Evolutionary conservation across 2,329 filamentous ascomycete genomes (phyloP).

Genomic region (Gremmenia infestans): DNA sequence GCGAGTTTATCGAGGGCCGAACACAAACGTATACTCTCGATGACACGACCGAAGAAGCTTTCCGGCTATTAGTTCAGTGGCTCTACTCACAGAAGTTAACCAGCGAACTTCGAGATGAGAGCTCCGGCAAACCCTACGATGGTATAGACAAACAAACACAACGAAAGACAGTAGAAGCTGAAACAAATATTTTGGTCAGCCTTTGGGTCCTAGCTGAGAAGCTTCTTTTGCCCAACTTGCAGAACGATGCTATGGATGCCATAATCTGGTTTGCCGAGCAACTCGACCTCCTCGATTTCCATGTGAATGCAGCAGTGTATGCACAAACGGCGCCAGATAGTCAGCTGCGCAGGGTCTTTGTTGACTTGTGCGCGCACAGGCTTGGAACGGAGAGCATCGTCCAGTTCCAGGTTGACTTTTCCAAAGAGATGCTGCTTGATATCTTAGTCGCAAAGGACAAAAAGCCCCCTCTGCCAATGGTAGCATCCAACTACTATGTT

Average conservation of each 20-base stretch:
- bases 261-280: too few relatives aligned
- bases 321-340: too few relatives aligned
- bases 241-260: background rate
- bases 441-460: too few relatives aligned
- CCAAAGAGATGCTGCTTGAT: too few relatives aligned
- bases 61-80: slow-evolving; percentile 1
- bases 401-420: too few relatives aligned
- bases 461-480: too few relatives aligned
- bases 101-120: background rate
- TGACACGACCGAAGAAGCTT: background rate
- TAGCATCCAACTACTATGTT: too few relatives aligned
- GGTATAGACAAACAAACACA: background rate
- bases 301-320: too few relatives aligned
- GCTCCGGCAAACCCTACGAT: background rate
- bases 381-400: too few relatives aligned
- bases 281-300: too few relatives aligned
- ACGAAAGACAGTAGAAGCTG: background rate
- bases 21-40: slow-evolving; percentile 4
- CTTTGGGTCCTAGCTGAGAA: slow-evolving; percentile 4
- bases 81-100: slow-evolving; percentile 1
- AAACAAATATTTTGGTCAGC: background rate
- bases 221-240: background rate
- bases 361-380: too few relatives aligned
- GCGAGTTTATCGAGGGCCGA: slow-evolving; percentile 1
- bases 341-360: too few relatives aligned